Conservation (phyloP, 2,329 filamentous ascomycete species). For the Exophiala dermatitidis region DNA sequence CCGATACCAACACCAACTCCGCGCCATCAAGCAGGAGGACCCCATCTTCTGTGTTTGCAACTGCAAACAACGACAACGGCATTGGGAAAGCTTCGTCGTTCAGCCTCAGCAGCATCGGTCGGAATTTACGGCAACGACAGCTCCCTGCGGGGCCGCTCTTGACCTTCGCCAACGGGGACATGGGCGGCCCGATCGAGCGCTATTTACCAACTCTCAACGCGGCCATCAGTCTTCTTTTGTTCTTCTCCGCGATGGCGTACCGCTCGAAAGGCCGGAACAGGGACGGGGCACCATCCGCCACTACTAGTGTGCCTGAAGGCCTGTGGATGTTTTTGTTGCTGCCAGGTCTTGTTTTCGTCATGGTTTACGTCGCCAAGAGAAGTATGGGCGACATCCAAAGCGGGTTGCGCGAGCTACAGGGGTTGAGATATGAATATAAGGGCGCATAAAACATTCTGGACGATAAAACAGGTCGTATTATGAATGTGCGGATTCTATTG, state of each 20-base stretch:
- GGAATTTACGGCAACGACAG: not conserved
- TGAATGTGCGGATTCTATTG: no score
- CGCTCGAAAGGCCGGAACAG: not conserved
- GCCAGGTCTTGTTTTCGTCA: constrained; percentile 20
- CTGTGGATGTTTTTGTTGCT: constrained; percentile 26
- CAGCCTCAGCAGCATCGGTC: no score
- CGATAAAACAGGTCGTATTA: no score
- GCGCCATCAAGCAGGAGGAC: not conserved
- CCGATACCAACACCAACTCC: not conserved
- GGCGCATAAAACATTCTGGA: constrained; percentile 21
- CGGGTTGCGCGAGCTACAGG: constrained; percentile 21
- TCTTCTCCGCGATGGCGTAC: constrained; percentile 11
- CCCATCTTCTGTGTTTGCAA: not conserved
- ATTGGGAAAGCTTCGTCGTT: not conserved
- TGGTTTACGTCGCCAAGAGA: constrained; percentile 21
- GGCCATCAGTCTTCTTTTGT: constrained; percentile 17
- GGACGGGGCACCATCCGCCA: not conserved
- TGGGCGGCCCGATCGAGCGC: constrained; percentile 15
- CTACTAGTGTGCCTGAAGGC: constrained; percentile 14
- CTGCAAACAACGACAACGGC: not conserved
- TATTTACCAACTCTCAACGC: constrained; percentile 22
- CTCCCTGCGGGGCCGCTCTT: not conserved
- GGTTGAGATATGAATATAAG: constrained; percentile 26
- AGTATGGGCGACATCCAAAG: constrained; percentile 24
- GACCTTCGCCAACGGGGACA: constrained; percentile 3